A percentile compares a stretch with the other conserved stretches of the same genome.
phyloP scores from a whole-genome alignment of 1,284 basidiomycete genomes.

The Papiliotrema laurentii region DNA sequence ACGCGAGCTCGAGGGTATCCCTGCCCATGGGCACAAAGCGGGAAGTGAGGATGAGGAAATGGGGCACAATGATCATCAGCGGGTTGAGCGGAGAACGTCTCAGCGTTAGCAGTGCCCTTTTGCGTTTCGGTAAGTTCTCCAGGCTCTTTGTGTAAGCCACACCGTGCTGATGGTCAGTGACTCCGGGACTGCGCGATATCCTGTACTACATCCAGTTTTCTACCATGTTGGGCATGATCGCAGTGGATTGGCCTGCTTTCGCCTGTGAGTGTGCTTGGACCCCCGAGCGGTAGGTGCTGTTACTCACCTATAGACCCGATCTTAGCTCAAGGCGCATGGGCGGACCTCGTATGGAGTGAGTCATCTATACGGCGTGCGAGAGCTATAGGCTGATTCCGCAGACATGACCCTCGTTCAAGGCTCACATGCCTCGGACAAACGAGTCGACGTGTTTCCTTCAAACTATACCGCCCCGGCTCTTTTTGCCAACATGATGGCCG shows the following conservation, averaged over 20 bases:
- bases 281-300: conserved; percentile 11
- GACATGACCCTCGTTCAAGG: conserved; percentile 66
- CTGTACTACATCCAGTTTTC: conserved; percentile 83
- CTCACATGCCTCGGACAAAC: conserved; percentile 50
- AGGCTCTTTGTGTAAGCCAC: not conserved
- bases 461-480: conserved; percentile 56
- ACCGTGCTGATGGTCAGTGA: conserved; percentile 59
- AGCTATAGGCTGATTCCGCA: conserved; percentile 35
- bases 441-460: conserved; percentile 63
- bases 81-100: conserved; percentile 87
- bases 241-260: conserved; percentile 89
- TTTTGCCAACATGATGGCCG: conserved; percentile 66
- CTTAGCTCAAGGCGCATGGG: conserved; percentile 79
- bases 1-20: conserved; percentile 51
- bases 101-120: conserved; percentile 73
- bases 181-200: conserved; percentile 87
- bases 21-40: conserved; percentile 11
- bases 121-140: conserved; percentile 70
- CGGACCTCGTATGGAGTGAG: conserved; percentile 78
- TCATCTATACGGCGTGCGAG: conserved; percentile 13
- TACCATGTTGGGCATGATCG: conserved; percentile 75
- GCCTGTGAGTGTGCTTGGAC: conserved; percentile 60
- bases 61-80: conserved; percentile 84
- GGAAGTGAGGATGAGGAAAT: conserved; percentile 49
- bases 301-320: conserved; percentile 63